Percentiles rank a stretch among this genome's conserved stretches.
Evolutionary conservation across 1,284 basidiomycete genomes (phyloP).

Genomic region (Wallemia hederae): DNA sequence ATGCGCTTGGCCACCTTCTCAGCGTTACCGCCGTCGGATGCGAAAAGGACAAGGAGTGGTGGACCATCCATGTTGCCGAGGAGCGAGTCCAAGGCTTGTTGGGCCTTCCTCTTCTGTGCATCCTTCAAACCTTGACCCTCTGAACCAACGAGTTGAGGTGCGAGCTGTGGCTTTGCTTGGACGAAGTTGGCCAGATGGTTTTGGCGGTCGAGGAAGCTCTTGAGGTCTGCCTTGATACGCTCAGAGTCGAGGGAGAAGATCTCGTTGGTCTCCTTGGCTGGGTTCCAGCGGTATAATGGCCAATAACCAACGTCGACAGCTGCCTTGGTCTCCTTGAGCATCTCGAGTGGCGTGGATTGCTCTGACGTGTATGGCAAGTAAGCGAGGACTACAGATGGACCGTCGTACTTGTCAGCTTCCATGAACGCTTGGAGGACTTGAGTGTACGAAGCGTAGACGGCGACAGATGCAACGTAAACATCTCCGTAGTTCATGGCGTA

Average conservation of each 20-base stretch:
- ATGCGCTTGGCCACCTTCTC: conserved; percentile 88
- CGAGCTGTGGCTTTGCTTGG: conserved; percentile 46
- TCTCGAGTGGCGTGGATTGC: conserved; percentile 42
- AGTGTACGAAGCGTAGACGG: conserved; percentile 80
- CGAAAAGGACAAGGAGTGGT: conserved; percentile 62
- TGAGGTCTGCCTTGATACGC: conserved; percentile 75
- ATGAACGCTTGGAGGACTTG: conserved; percentile 76
- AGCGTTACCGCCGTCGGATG: conserved; percentile 75
- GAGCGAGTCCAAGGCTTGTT: conserved; percentile 60
- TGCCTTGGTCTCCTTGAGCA: conserved; percentile 87
- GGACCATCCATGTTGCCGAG: conserved; percentile 65
- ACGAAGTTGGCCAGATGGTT: conserved; percentile 84
- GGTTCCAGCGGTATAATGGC: conserved; percentile 97
- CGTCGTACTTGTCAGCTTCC: conserved; percentile 70
- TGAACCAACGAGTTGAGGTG: conserved; percentile 53
- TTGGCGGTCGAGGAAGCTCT: conserved; percentile 79
- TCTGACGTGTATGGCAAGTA: conserved; percentile 72
- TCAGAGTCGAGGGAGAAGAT: conserved; percentile 74
- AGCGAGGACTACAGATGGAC: conserved; percentile 74
- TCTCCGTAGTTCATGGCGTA: conserved; percentile 98
- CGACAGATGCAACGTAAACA: conserved; percentile 81
- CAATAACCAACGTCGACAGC: conserved; percentile 91
- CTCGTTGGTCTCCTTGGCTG: conserved; percentile 44
- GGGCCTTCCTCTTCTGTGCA: conserved; percentile 52
- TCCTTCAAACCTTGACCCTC: conserved; percentile 58